Conservation (phyloP, 768 basidiomycete species). For the Hygrocybe coccinea region DNA sequence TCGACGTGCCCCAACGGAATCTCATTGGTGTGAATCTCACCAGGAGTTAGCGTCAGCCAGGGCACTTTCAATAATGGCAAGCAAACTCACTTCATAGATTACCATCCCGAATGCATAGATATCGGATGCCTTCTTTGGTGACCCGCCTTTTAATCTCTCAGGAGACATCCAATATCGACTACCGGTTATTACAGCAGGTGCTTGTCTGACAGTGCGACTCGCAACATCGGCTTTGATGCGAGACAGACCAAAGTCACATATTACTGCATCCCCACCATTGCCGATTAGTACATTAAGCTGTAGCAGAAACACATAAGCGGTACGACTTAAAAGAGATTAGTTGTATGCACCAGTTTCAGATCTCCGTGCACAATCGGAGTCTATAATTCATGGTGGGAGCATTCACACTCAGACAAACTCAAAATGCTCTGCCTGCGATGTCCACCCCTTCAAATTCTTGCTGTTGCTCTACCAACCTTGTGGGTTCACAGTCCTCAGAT, state of each 20-base stretch:
- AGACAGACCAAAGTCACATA: slow-evolving; percentile 29
- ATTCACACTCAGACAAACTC: too few species aligned
- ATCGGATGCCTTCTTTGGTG: background rate
- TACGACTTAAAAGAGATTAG: too few species aligned
- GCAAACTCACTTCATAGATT: background rate
- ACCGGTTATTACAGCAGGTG: background rate
- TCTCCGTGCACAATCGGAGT: slow-evolving; percentile 29
- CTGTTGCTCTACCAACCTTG: too few species aligned
- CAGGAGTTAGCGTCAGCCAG: slow-evolving; percentile 18
- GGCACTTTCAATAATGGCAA: slow-evolving; percentile 13
- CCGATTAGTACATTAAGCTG: slow-evolving; percentile 36
- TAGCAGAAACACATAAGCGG: background rate
- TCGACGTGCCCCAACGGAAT: slow-evolving; percentile 14
- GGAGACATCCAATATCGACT: background rate
- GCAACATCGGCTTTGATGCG: slow-evolving; percentile 27
- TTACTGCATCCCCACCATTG: slow-evolving; percentile 18
- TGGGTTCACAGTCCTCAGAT: too few species aligned
- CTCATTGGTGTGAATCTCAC: slow-evolving; percentile 11
- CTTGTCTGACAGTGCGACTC: background rate
- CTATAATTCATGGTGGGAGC: too few species aligned
- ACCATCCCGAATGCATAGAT: background rate
- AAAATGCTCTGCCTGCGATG: too few species aligned
- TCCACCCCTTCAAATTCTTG: too few species aligned
- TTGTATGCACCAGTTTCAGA: slow-evolving; percentile 18
- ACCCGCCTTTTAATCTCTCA: background rate